Evolutionary conservation across 805 yeast species (phyloP).

Genomic region (Priceomyces medius): DNA sequence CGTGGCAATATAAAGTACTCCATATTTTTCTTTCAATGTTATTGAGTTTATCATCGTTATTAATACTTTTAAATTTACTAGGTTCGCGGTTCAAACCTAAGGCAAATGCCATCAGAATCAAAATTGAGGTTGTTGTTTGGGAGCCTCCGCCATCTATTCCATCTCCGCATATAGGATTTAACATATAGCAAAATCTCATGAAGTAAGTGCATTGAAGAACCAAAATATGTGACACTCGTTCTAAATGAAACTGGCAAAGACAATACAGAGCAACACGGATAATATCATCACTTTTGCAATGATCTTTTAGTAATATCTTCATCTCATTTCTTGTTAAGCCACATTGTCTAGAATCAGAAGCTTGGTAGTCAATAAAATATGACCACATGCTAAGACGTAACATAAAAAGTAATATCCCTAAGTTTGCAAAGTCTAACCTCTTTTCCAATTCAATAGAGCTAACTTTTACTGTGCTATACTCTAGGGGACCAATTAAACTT

Average conservation of each 20-base stretch:
- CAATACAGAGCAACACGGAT: neutral
- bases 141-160: slow-evolving; percentile 55
- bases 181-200: slow-evolving; percentile 46
- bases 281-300: neutral
- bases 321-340: neutral
- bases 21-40: slow-evolving; percentile 23
- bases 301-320: neutral
- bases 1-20: slow-evolving; percentile 16
- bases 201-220: slow-evolving; percentile 51
- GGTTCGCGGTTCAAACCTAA: slow-evolving; percentile 68
- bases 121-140: slow-evolving; percentile 50
- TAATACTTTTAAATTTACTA: slow-evolving; percentile 26
- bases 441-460: slow-evolving; percentile 21
- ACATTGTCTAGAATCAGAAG: neutral
- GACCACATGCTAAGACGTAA: slow-evolving; percentile 11
- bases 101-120: slow-evolving; percentile 59
- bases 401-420: slow-evolving; percentile 34
- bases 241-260: neutral
- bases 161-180: slow-evolving; percentile 50
- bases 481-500: slow-evolving; percentile 41
- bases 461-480: slow-evolving; percentile 18
- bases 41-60: slow-evolving; percentile 16
- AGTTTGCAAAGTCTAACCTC: slow-evolving; percentile 30
- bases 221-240: slow-evolving; percentile 26
- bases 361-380: neutral